Base-by-base conservation (phyloP, 2,329 filamentous ascomycete genomes). In the Blastomyces gilchristii region DNA sequence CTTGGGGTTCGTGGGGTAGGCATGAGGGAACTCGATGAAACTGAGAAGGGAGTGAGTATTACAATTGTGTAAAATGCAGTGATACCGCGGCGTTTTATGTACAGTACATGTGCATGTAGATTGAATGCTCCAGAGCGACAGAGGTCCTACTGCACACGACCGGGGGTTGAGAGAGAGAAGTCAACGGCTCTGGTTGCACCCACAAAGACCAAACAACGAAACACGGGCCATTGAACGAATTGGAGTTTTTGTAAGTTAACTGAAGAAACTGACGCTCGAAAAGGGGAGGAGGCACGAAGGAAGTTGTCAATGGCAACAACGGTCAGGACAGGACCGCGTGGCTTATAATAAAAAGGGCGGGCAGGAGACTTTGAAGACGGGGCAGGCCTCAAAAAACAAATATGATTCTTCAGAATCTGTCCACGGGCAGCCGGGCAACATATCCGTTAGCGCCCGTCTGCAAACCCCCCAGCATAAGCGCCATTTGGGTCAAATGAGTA, bases 1-100 rank as follows among this genome's bases (percentile, higher is more conserved):
- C 64, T 68, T 11, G 53, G n/a, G 34, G 61, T 64, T 43, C 28
- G 53, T 28, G 62, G 49, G 31, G 57, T 60, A 47, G 52, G 25
- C 60, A 53, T 50, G 22, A 3, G 47, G 22, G 34, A 53, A 11
- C 47, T 34, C 9, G 41, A 25, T 6, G 28, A 8, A 14, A 11
- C 37, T 2, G 9, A 39, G 9, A n/a, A 9, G 34, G 8, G 34
- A 16, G 54, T 25, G 37, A 16, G 22, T 25, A 37, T 57, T n/a
- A 12, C 37, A 57, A 41, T 37, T 22, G 28, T 9, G 7, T 12
- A 9, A 34, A 37, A 37, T 37, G 50, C 25, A 37, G 54, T 25
- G 34, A n/a, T 7, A 41, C 4, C 50, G 18, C 58, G 50, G 34
- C 25, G 58, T 25, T 31, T 34, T 31, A 22, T 22, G n/a, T 22